Base-by-base conservation (phyloP, 495 filamentous ascomycete species). In the Podospora fimiseda region DNA sequence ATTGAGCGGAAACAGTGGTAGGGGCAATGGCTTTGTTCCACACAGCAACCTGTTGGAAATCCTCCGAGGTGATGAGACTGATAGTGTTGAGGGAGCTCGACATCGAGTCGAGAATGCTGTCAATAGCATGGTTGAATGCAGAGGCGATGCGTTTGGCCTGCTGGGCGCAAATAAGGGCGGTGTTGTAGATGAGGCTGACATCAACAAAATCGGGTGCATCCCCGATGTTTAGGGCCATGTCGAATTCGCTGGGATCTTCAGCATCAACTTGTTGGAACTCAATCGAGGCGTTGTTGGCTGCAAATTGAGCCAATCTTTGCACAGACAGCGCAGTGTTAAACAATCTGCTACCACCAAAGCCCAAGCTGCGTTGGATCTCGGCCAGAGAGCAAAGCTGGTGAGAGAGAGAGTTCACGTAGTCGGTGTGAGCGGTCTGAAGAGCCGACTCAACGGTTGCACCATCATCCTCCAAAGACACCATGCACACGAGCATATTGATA, bases 401-500 rank as follows among this genome's bases (percentile, higher is more conserved):
- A 13, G 49, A 43, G 37, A 51, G 15, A 39, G 21, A 43, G 39
- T 43, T 43, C 7, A 24, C 49, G 33, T 43, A 43, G 16, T 51
- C 49, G 5, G 36, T 1, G 20, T 43, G 49, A 2, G 39, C 20
- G 18, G 23, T 14, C 39, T 51, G 30, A 9, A 51, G 23, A 13
- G 9, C 22, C 1, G n/a, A 8, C 9, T 36, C 49, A 20, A 51
- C 39, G 16, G 24, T 0, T 4, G 3, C 19, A 3, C 21, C 49
- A 3, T 30, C 39, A 27, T 51, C 21, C 16, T 51, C 48, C 18
- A 51, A 8, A 22, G 38, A 18, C 11, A 51, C 21, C 39, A 14
- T 43, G 49, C 49, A 51, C 6, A 51, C 49, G 2, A 51, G 39
- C 49, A 51, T 51, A 23, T 51, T 51, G 49, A 51, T 51, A 16